phyloP scores from a whole-genome alignment of 2,329 filamentous ascomycete genomes.

The Penicillium nordicum region DNA sequence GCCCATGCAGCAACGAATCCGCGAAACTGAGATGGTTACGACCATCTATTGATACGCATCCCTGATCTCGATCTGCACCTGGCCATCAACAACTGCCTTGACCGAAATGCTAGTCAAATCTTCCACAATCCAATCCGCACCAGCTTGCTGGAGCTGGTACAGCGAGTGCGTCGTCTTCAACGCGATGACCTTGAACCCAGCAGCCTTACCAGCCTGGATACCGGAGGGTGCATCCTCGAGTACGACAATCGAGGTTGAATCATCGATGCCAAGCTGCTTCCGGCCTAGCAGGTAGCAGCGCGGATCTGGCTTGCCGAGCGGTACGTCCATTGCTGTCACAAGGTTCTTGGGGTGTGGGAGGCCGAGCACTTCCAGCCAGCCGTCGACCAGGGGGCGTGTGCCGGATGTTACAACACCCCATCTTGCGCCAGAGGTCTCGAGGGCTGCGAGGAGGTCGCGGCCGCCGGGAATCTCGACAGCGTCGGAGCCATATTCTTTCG shows the following conservation, averaged over 20 bases:
- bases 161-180: slow-evolving; percentile 78
- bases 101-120: slow-evolving; percentile 73
- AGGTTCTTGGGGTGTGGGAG: slow-evolving; percentile 65
- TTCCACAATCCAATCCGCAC: slow-evolving; percentile 82
- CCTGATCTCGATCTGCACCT: slow-evolving; percentile 64
- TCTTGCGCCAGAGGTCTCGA: slow-evolving; percentile 61
- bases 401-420: slow-evolving; percentile 86
- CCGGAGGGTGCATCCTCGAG: slow-evolving; percentile 88
- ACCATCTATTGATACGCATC: slow-evolving; percentile 50
- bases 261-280: slow-evolving; percentile 53
- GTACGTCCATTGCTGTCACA: slow-evolving; percentile 72
- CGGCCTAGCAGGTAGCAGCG: slow-evolving; percentile 68
- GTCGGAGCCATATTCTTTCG: slow-evolving; percentile 70
- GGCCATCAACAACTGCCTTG: slow-evolving; percentile 53
- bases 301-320: slow-evolving; percentile 73
- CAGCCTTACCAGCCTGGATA: slow-evolving; percentile 76
- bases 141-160: slow-evolving; percentile 67
- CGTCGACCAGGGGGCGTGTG: slow-evolving; percentile 61
- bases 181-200: slow-evolving; percentile 81
- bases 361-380: slow-evolving; percentile 67
- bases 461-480: slow-evolving; percentile 85
- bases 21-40: background rate
- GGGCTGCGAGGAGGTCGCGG: slow-evolving; percentile 62
- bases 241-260: slow-evolving; percentile 62
- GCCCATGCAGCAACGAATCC: background rate